Evolutionary conservation across 2,329 filamentous ascomycete species (phyloP).

Genomic region (Trichoderma polysporum): DNA sequence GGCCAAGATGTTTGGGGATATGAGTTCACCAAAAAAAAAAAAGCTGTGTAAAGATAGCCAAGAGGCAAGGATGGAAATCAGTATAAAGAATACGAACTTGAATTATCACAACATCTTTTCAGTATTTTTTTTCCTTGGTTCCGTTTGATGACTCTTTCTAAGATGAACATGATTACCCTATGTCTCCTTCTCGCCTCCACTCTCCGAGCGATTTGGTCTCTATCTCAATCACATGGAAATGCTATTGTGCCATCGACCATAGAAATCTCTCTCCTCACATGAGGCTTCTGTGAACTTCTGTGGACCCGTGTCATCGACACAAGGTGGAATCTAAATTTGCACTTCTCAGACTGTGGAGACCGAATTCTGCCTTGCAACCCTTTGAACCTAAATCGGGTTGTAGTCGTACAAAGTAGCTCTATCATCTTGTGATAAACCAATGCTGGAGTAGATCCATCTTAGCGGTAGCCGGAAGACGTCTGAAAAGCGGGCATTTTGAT

Average conservation of each 20-base stretch:
- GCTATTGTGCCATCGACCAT: not conserved
- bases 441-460: not conserved
- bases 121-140: not conserved
- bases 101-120: not conserved
- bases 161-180: not conserved
- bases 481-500: not conserved
- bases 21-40: too few relatives aligned
- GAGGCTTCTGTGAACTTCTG: not conserved
- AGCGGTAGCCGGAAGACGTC: not conserved
- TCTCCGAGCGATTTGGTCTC: not conserved
- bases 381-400: not conserved
- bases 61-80: not conserved
- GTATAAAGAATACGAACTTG: too few relatives aligned
- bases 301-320: not conserved
- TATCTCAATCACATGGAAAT: not conserved
- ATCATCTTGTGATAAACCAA: not conserved
- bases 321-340: not conserved
- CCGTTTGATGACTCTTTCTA: not conserved
- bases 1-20: too few relatives aligned
- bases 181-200: not conserved
- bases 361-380: not conserved
- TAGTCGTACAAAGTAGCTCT: too few relatives aligned
- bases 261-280: not conserved
- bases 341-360: not conserved
- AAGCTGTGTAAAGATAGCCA: not conserved